phyloP scores from a whole-genome alignment of 805 yeast genomes.

The Saccharomycopsis synnaedendra region DNA sequence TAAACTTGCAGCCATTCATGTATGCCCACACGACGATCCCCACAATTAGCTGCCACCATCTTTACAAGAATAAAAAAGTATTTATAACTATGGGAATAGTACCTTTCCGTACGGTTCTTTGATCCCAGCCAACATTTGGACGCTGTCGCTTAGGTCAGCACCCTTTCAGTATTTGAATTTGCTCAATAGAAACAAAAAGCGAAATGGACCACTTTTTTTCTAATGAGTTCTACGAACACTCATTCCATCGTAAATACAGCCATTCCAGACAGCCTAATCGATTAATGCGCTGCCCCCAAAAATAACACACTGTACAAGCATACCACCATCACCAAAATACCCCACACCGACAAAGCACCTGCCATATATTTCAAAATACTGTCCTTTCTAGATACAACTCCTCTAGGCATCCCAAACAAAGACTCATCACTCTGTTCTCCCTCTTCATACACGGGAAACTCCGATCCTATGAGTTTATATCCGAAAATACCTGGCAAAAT shows the following conservation, averaged over 20 bases:
- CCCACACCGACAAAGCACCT: constrained; percentile 42
- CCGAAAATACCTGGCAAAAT: constrained; percentile 74
- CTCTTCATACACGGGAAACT: constrained; percentile 17
- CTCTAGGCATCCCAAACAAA: not conserved
- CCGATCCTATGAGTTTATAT: constrained; percentile 47
- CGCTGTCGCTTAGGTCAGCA: no score
- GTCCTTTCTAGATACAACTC: constrained; percentile 22
- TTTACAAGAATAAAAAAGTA: no score
- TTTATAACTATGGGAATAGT: no score
- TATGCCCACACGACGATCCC: no score
- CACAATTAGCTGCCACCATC: no score
- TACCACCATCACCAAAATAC: constrained; percentile 44
- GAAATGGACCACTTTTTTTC: not conserved
- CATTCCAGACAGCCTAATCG: no score
- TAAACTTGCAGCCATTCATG: no score
- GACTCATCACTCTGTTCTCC: constrained; percentile 1
- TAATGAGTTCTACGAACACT: not conserved
- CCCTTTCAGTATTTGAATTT: not conserved
- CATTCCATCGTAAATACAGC: no score
- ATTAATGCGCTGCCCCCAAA: constrained; percentile 23
- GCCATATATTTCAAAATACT: constrained; percentile 30
- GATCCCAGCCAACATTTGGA: no score
- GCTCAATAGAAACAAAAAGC: not conserved
- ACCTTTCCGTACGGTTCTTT: no score
- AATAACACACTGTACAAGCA: constrained; percentile 33